Conservation (phyloP, 805 yeast species). For the Pichia membranifaciens region DNA sequence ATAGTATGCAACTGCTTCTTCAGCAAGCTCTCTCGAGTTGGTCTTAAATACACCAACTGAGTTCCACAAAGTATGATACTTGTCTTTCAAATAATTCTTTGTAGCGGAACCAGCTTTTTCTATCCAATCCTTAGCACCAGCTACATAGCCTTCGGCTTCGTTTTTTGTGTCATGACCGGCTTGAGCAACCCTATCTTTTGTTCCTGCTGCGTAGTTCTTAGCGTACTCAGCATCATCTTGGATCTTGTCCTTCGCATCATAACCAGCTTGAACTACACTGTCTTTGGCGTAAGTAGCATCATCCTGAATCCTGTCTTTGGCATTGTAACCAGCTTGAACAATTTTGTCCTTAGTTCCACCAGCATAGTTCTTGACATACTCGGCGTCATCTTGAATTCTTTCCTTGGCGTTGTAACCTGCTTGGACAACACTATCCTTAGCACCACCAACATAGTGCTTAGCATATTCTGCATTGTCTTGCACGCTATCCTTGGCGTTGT, state of each 20-base stretch:
- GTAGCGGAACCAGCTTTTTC: slow-evolving; percentile 2
- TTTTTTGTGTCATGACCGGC: not conserved
- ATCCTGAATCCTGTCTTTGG: not conserved
- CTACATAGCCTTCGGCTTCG: not conserved
- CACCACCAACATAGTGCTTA: not conserved
- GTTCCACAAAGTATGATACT: not conserved
- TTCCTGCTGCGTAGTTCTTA: not conserved
- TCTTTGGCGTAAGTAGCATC: not conserved
- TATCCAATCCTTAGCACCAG: not conserved
- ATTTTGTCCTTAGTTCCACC: not conserved
- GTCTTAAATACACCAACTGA: not conserved
- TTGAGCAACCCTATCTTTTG: not conserved
- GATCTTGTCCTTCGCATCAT: not conserved
- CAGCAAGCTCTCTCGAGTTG: not conserved
- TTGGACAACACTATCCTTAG: not conserved
- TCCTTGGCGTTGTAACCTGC: not conserved
- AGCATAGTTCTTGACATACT: not conserved
- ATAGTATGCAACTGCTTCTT: not conserved
- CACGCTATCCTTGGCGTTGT: not conserved
- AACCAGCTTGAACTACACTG: not conserved
- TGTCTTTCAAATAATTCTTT: not conserved
- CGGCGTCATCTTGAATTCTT: not conserved
- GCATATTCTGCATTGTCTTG: slow-evolving; percentile 2
- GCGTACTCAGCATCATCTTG: not conserved
- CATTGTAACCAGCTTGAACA: not conserved